These are phyloP conservation scores for Cystofilobasidium bisporidii DNA, from an alignment of 768 basidiomycete species.

Conservation along the genomic window DNA sequence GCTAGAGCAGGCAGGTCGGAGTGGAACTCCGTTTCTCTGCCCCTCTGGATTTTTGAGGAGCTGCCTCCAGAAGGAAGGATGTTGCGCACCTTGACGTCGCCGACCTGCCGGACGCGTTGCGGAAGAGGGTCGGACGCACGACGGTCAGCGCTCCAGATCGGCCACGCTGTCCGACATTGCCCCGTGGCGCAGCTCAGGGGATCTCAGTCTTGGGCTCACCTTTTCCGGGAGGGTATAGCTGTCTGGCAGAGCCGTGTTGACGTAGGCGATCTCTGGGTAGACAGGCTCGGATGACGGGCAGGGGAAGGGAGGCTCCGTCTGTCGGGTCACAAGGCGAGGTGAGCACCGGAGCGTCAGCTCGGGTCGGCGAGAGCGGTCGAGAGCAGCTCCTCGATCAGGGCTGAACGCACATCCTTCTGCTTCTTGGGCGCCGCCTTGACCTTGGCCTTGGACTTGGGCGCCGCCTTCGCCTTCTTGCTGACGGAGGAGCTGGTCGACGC, in stretches of 20 bases:
- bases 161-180: no score
- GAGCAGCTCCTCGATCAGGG: no score
- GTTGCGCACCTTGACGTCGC: neutral
- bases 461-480: neutral
- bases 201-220: no score
- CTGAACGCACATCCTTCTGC: neutral
- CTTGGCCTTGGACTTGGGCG: neutral
- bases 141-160: neutral
- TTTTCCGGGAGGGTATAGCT: slow-evolving; percentile 5
- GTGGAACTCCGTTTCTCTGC: no score
- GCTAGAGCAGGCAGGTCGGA: no score
- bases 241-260: slow-evolving; percentile 24
- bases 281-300: slow-evolving; percentile 4
- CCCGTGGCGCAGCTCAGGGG: slow-evolving; percentile 12
- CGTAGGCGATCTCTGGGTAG: slow-evolving; percentile 8
- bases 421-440: slow-evolving; percentile 11
- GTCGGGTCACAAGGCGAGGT: neutral
- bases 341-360: neutral
- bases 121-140: neutral
- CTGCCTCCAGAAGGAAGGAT: no score
- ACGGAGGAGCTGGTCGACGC: neutral
- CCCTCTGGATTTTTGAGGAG: no score
- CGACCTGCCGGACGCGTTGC: neutral
- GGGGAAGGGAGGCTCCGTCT: neutral
- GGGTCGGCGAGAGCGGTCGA: no score